Conservation (phyloP, 2,329 filamentous ascomycete species). For the Beauveria asiatica region DNA sequence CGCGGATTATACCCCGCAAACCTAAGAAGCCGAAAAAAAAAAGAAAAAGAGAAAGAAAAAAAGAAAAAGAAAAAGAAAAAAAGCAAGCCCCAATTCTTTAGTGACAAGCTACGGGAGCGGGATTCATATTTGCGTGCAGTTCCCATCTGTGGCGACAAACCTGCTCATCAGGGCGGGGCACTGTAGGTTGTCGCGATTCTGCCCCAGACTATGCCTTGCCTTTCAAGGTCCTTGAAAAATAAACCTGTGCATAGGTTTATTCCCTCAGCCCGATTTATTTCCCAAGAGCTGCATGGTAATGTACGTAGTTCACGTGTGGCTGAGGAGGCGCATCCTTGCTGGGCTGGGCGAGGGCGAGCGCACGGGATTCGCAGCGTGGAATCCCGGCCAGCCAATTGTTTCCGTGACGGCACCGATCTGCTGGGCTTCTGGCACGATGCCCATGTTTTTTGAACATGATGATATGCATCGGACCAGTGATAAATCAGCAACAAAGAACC, state of each 20-base stretch:
- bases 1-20: not conserved
- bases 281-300: not conserved
- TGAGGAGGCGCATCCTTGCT: not conserved
- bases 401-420: not conserved
- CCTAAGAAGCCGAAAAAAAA: too few relatives aligned
- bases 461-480: not conserved
- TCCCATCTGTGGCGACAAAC: not conserved
- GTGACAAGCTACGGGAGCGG: not conserved
- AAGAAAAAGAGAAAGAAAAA: too few relatives aligned
- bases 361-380: not conserved
- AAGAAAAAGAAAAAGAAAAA: too few relatives aligned
- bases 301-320: not conserved
- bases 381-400: not conserved
- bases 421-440: not conserved
- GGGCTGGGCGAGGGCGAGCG: too few relatives aligned
- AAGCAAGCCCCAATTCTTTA: too few relatives aligned
- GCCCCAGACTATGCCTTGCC: constrained; percentile 7
- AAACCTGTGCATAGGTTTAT: not conserved
- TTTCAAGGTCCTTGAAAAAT: not conserved
- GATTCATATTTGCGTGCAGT: not conserved
- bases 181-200: not conserved
- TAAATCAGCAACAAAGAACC: not conserved
- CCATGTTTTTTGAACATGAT: not conserved
- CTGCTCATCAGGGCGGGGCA: too few relatives aligned
- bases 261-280: not conserved